Evolutionary conservation across 148 eudicot species (phyloP), one percentile per base, ranked within the genome.

Genomic region (Rhododendron kiyosumense): DNA sequence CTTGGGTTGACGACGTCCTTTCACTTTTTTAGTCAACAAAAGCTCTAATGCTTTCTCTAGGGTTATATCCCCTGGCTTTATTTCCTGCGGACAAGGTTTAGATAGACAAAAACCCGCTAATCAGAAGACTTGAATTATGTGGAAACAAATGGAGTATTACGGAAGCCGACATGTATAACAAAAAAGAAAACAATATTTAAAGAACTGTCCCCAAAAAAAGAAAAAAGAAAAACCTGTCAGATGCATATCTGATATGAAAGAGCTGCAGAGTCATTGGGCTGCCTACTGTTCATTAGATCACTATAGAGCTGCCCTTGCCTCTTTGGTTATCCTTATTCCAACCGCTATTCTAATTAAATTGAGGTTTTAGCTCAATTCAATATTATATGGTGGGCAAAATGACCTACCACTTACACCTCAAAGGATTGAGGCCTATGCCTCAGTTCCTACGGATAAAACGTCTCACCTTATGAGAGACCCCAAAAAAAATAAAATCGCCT

Each of bases 1-100:
- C 94, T 93, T 92, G n/a, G 95, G 94, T 79, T 96, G 91, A 30
- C 99, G 98, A 86, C 89, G 81, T 85, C 52, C 48, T 87, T 83
- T 93, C n/a, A 91, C 96, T 38, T 90, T 87, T 26, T 89, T 85
- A 83, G 95, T 78, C 43, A 75, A 22, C 79, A 96, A 91, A 80
- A 95, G 86, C 89, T 90, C 84, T 88, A 96, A 34, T 71, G 97
- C 99, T 92, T 91, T 91, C 87, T 92, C 93, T 83, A 96, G 81
- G 78, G 91, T 91, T 67, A 96, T 85, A 57, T 90, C 90, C 51
- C 24, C 79, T 18, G 97, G 92, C 74, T 88, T 91, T 84, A 91
- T 2, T 84, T 88, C 88, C 99, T 96, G 93, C 77, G 61, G 45
- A 85, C 46, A 88, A 80, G 75, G 17, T 81, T 34, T 61, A 49